Evolutionary conservation across 2,329 filamentous ascomycete genomes (phyloP), one percentile per base, ranked within the genome.

Genomic region (Fusarium dimerum): DNA sequence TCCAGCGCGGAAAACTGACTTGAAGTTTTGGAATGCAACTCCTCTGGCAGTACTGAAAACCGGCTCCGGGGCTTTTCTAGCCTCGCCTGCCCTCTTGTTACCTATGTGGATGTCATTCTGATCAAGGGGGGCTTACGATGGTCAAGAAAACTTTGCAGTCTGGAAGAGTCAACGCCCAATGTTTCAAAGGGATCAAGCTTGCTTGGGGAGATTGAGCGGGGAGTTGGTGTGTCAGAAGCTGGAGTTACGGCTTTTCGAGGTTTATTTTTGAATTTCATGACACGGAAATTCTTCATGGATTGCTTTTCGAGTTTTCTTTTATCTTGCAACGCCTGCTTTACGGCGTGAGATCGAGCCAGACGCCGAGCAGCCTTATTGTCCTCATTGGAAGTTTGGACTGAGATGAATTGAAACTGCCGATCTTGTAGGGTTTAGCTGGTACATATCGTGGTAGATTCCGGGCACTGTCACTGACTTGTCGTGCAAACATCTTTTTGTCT

Each of bases 1-100:
- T 0, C 68, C 66, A 4, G 58, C 66, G 47, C 63, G 67, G 20
- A 77, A 66, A 30, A 77, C 64, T 0, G 64, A 65, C 15, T 42
- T 55, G 32, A 76, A 74, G 50, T 66, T 73, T 16, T 72, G 70
- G n/a, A 76, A 63, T 2, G 61, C 63, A 40, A 72, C 63, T n/a
- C 71, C 66, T 7, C 75, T 67, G 1, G 60, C 54, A 26, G 74
- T 50, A 16, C 67, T 76, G 9, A 76, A 73, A 0, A 73, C 64
- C 11, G 73, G 71, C 40, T 74, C 68, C 0, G 64, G 40, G n/a
- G 64, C 61, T 41, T 63, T 56, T 2, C 54, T 51, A 6, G 61
- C 59, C 34, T 66, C 64, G 12, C 62, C 66, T 71, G 7, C 0
- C 1, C 1, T 6, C 3, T 2, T 1, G 0, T 4, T 17, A 6